Percentiles rank a stretch among this genome's conserved stretches.
phyloP scores from a whole-genome alignment of 176 grass and related monocot genomes.

The Elymus sibiricus region DNA sequence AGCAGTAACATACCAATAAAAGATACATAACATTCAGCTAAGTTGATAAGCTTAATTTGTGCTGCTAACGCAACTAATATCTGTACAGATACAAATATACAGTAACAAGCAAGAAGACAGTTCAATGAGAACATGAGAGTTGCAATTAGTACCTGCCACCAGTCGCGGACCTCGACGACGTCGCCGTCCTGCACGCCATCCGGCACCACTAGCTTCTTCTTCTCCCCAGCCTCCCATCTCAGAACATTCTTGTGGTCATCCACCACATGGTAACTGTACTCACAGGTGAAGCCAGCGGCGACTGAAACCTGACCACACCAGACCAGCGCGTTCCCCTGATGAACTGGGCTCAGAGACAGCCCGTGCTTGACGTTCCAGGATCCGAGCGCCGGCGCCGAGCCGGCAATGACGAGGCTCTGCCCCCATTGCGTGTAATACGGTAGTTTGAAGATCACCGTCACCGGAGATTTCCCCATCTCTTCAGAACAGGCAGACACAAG shows the following conservation, averaged over 20 bases:
- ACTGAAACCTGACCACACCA: slow-evolving; percentile 64
- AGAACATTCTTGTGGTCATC: slow-evolving; percentile 73
- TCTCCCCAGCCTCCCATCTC: slow-evolving; percentile 75
- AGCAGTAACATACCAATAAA: neutral
- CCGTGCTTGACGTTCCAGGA: slow-evolving; percentile 90
- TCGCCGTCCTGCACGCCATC: slow-evolving; percentile 61
- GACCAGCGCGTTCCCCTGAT: slow-evolving; percentile 64
- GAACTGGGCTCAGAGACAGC: slow-evolving; percentile 57
- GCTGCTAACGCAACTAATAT: neutral
- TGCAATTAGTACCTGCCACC: slow-evolving; percentile 69
- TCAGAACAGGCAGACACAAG: neutral
- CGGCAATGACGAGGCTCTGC: slow-evolving; percentile 67
- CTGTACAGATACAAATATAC: neutral
- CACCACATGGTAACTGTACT: slow-evolving; percentile 88
- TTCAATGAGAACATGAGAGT: neutral
- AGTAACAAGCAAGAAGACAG: neutral
- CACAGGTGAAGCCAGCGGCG: slow-evolving; percentile 35
- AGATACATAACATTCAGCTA: slow-evolving; percentile 6
- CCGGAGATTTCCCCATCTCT: slow-evolving; percentile 51
- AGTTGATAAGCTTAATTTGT: neutral
- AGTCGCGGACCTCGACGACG: slow-evolving; percentile 75
- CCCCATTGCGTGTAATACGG: slow-evolving; percentile 94
- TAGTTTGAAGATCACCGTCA: slow-evolving; percentile 73
- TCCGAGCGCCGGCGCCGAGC: slow-evolving; percentile 62
- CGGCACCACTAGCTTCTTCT: slow-evolving; percentile 62